phyloP scores from a whole-genome alignment of 176 grass and related monocot genomes.

The Oryza coarctata region DNA sequence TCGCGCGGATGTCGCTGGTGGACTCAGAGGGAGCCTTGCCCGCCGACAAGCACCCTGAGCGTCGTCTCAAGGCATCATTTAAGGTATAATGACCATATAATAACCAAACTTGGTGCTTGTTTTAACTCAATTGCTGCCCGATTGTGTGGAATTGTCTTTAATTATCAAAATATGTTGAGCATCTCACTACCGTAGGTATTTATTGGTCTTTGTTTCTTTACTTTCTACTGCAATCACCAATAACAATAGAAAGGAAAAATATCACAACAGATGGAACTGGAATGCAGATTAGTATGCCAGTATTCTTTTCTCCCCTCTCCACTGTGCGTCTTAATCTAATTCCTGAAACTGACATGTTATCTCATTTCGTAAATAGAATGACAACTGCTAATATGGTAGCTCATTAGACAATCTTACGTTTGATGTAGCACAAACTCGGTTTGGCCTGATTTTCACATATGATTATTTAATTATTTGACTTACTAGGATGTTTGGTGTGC shows the following conservation, averaged over 20 bases:
- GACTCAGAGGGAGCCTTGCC: conserved; percentile 47
- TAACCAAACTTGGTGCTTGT: not conserved
- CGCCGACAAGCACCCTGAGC: conserved; percentile 83
- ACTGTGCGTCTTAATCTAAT: not conserved
- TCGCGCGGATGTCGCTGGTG: conserved; percentile 58
- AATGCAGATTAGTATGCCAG: not conserved
- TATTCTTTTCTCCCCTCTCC: not conserved
- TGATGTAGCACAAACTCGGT: not conserved
- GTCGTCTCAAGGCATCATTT: conserved; percentile 78
- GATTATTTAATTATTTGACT: not conserved
- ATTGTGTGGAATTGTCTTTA: not conserved
- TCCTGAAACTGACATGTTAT: not conserved
- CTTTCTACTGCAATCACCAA: not conserved
- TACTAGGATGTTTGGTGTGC: not conserved
- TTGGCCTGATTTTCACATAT: not conserved
- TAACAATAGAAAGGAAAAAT: not conserved
- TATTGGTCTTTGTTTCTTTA: not conserved
- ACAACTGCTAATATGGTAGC: not conserved
- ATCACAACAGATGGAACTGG: not conserved
- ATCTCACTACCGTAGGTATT: not conserved
- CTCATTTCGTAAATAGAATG: not conserved
- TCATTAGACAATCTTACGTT: not conserved
- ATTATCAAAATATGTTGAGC: not conserved
- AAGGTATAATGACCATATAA: conserved; percentile 59
- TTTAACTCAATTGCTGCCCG: not conserved